Base-by-base conservation (phyloP, 306 rosid species). In the Lupinus albus region DNA sequence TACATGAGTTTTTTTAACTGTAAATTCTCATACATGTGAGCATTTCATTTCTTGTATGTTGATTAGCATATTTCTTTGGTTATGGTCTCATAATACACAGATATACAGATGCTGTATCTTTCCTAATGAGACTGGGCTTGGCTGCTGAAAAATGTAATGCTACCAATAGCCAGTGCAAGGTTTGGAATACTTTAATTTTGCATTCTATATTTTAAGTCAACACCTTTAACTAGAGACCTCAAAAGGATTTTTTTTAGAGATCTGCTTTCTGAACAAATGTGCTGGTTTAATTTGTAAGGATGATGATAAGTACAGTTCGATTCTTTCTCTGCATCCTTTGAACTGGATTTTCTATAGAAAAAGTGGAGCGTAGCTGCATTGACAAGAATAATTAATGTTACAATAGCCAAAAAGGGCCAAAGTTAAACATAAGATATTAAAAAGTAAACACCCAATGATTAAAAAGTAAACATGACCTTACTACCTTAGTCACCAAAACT, bases 91-190 rank as follows among this genome's bases (percentile, higher is more conserved):
- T 66, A 32, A 42, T 73, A 14, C 62, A 72, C 87, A 93, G 98
- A 78, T 88, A 89, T 70, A 68, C 84, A 42, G 98, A 93, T 68
- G 98, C 98, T 62, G 97, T 94, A 41, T 78, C 88, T 73, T 70
- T 78, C 66, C 56, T 84, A 73, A 78, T 93, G 80, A 79, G 79
- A 64, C 85, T 85, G 89, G 98, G 98, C 53, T 67, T 88, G 81
- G 86, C 96, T 15, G 98, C 98, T 69, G 97, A 93, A 81, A 86
- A 90, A 64, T 83, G 88, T 79, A 88, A 85, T 77, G 99, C 99
- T 51, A 77, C 90, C 69, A 85, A 90, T 70, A 90, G 94, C 80
- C 97, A 93, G 56, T 81, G 82, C 85, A 93, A 90, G 99, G 99
- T 91, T 76, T 53, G 74, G 17, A 78, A 30, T 20, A 58, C 42